Conservation (phyloP, 495 filamentous ascomycete genomes). For the Annulohypoxylon bovei region DNA sequence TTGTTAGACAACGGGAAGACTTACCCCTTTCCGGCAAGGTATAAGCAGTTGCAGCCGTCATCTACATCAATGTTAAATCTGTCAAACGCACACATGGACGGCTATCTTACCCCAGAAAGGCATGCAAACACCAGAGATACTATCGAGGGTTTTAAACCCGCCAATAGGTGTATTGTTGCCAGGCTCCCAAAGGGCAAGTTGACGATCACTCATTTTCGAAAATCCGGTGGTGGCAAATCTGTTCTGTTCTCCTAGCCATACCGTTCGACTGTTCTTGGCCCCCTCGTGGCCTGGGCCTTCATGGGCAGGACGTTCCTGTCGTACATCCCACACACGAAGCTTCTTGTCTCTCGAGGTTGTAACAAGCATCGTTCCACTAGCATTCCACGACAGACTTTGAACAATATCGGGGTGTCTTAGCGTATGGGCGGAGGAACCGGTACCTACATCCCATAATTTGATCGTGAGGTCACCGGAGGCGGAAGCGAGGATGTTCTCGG, state of each 20-base stretch:
- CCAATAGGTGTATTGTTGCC: slow-evolving; percentile 85
- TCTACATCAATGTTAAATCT: slow-evolving; percentile 59
- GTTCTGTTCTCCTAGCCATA: slow-evolving; percentile 97
- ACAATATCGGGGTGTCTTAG: slow-evolving; percentile 90
- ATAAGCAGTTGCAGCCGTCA: slow-evolving; percentile 90
- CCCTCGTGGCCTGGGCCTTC: slow-evolving; percentile 87
- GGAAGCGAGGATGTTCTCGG: slow-evolving; percentile 94
- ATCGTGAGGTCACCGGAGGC: slow-evolving; percentile 94
- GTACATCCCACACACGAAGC: slow-evolving; percentile 94
- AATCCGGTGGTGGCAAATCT: slow-evolving; percentile 96
- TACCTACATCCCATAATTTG: slow-evolving; percentile 94
- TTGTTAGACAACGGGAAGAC: slow-evolving; percentile 43
- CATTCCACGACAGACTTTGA: slow-evolving; percentile 95
- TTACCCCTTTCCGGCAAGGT: slow-evolving; percentile 95
- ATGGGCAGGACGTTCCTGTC: slow-evolving; percentile 87
- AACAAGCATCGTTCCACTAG: slow-evolving; percentile 85
- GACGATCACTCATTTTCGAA: slow-evolving; percentile 96
- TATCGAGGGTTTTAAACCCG: slow-evolving; percentile 87
- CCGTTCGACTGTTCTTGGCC: slow-evolving; percentile 94
- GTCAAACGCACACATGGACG: neutral
- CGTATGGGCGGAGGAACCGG: slow-evolving; percentile 74
- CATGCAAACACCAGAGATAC: slow-evolving; percentile 98
- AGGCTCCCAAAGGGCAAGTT: slow-evolving; percentile 95
- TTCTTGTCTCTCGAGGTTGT: slow-evolving; percentile 99
- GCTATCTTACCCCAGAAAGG: slow-evolving; percentile 84